These are phyloP conservation scores for Claviceps cyperi DNA, from an alignment of 2,329 filamentous ascomycete species.

Conservation along the genomic window DNA sequence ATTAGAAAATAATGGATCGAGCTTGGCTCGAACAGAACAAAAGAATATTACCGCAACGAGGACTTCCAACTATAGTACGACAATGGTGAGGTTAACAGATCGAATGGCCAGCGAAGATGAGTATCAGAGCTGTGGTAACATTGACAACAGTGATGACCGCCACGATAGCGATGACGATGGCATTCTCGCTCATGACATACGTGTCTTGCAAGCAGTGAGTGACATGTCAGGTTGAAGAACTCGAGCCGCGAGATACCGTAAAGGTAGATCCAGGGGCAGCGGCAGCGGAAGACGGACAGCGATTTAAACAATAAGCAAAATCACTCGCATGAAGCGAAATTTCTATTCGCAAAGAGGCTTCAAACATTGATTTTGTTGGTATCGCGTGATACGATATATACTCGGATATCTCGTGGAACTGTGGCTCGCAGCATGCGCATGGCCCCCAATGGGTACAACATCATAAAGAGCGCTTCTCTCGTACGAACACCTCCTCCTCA, in stretches of 20 bases:
- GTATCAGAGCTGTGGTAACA: not conserved
- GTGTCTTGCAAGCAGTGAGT: not conserved
- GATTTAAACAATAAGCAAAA: no score
- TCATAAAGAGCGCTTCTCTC: no score
- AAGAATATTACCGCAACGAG: not conserved
- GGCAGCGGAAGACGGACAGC: conserved; percentile 3
- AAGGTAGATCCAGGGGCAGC: conserved; percentile 5
- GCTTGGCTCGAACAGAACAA: not conserved
- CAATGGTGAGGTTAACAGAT: conserved; percentile 8
- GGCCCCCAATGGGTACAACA: no score
- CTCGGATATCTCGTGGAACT: no score
- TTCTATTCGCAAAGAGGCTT: no score
- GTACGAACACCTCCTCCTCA: no score
- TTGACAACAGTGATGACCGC: conserved; percentile 6
- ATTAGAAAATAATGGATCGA: not conserved
- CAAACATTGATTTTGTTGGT: no score
- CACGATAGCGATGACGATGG: conserved; percentile 8
- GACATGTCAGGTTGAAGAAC: not conserved
- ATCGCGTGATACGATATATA: no score
- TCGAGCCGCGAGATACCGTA: not conserved
- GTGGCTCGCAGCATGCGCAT: no score
- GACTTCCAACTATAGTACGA: not conserved
- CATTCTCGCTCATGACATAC: conserved; percentile 8
- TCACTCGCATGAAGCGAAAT: no score
- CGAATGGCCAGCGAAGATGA: conserved; percentile 4